Evolutionary conservation across 2,329 filamentous ascomycete genomes (phyloP), one percentile per base, ranked within the genome.

Genomic region (Pseudogymnoascus pannorum): DNA sequence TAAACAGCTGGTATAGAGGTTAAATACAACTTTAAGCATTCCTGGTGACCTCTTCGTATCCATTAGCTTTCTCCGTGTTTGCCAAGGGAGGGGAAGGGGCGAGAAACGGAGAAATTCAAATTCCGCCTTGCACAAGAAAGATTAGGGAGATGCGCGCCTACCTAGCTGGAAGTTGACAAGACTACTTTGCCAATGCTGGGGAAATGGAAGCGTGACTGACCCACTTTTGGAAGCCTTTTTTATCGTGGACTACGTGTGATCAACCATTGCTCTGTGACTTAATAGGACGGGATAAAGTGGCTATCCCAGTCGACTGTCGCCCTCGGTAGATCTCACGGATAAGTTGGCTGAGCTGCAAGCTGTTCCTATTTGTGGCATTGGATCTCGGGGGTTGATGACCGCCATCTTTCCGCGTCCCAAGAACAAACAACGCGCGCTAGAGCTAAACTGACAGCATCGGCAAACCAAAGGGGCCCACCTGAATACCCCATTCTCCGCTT

Each of bases 21-120:
- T 54, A 54, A 54, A 31, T 54, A 18, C 24, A 31, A 9, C 48
- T 54, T 54, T 54, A 54, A 54, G 48, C 48, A 24, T 54, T 31
- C 48, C 48, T 12, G 24, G n/a, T 54, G 48, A 54, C 48, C 48
- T 29, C 44, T 18, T 54, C 26, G 8, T 54, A 54, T 18, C 48
- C 48, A n/a, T 54, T 54, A 54, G 24, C 48, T 54, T 54, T 31
- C n/a, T 31, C 26, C 26, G 48, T 18, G 26, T 54, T 54, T 31
- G 24, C 48, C 48, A 54, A 54, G 48, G 48, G 26, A 54, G 48
- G 48, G 26, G 48, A 54, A 22, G 42, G 26, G 26, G 8, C 31
- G n/a, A n/a, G 18, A 54, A 12, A 2, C 48, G 48, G 48, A 54
- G 48, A 31, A 51, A 31, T 31, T 12, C n/a, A 54, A 31, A 31